These are phyloP conservation scores for Chlorella sp. DNA, from an alignment of 139 green algal genomes.

Conservation along the genomic window DNA sequence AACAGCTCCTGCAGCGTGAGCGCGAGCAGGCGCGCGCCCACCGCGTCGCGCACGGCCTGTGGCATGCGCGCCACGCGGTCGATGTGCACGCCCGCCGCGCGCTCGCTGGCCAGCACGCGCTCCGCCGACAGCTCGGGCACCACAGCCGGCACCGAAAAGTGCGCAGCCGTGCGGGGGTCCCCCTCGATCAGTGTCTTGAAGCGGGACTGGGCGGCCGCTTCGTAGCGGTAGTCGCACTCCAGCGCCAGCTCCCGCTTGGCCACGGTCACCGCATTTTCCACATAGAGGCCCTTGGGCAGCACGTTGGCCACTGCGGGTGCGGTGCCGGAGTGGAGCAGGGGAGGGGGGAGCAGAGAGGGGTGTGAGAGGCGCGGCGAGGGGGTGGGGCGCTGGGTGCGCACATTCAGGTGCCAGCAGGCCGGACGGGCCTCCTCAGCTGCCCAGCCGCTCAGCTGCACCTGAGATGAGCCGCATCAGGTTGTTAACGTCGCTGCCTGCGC, in stretches of 20 bases:
- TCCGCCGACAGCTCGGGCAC: conserved; percentile 68
- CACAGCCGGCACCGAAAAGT: conserved; percentile 80
- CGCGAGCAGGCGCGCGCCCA: conserved; percentile 81
- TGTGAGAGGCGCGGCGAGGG: too few relatives aligned
- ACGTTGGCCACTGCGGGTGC: conserved; percentile 84
- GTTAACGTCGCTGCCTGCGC: conserved; percentile 94
- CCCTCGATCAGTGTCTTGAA: conserved; percentile 65
- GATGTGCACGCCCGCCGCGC: conserved; percentile 81
- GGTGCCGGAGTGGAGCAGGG: too few relatives aligned
- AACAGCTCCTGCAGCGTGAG: conserved; percentile 94
- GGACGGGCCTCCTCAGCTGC: too few relatives aligned
- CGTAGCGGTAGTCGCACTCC: conserved; percentile 93
- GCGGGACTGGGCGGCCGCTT: conserved; percentile 53
- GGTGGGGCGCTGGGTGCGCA: too few relatives aligned
- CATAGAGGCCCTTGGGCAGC: conserved; percentile 85
- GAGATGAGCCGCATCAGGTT: conserved; percentile 91
- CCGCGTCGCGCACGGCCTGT: conserved; percentile 70
- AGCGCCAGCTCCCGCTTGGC: conserved; percentile 89
- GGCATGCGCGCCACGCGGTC: conserved; percentile 76
- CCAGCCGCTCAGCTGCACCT: too few relatives aligned
- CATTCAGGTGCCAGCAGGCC: too few relatives aligned
- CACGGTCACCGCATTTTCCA: conserved; percentile 79
- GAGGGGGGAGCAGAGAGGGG: too few relatives aligned
- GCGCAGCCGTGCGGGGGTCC: conserved; percentile 34
- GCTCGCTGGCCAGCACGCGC: conserved; percentile 82